Evolutionary conservation across 805 yeast genomes (phyloP), one percentile per base, ranked within the genome.

Genomic region (Blastobotrys chiropterorum): DNA sequence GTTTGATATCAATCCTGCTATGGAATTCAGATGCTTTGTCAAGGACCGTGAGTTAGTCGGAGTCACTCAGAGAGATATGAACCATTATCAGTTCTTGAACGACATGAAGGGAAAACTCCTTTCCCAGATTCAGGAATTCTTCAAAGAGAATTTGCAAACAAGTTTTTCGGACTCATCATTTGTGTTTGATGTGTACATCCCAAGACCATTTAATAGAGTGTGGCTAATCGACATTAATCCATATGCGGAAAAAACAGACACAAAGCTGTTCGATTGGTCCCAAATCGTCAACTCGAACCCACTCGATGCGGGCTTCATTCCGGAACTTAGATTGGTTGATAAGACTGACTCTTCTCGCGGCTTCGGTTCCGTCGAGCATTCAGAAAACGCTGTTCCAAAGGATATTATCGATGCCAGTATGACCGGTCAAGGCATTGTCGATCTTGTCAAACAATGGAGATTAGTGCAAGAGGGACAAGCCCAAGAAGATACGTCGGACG

Each of bases 11-110:
- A 89, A 87, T 57, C 97, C 98, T 0, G 88, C 98, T 0, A 71
- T 90, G 60, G 99, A 94, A 66, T 94, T 94, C 64, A 75, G 99
- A 53, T 81, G 90, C 31, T 94, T 90, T 68, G 86, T 94, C 1
- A 76, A 77, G 51, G 77, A 82, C 50, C 68, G 82, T 2, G 68
- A 72, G 45, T 70, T 94, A 4, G 64, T 90, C 3, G 98, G 86
- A 0, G 80, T 85, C 1, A 76, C 90, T 0, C 99, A 92, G 66
- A 72, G 99, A 50, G 97, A 94, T 65, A 72, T 89, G 62, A 88
- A 90, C 66, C 84, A 78, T 62, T 94, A 90, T 62, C 82, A 80
- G 31, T 94, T 80, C 59, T 71, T 94, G 41, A 75, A 70, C 4
- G 76, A 75, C 0, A 60, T 86, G 40, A 64, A 72, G n/a, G 75